A percentile compares a stretch with the other conserved stretches of the same genome.
Conservation (phyloP, 257 asterid genomes). For the Hygrophila difformis region DNA sequence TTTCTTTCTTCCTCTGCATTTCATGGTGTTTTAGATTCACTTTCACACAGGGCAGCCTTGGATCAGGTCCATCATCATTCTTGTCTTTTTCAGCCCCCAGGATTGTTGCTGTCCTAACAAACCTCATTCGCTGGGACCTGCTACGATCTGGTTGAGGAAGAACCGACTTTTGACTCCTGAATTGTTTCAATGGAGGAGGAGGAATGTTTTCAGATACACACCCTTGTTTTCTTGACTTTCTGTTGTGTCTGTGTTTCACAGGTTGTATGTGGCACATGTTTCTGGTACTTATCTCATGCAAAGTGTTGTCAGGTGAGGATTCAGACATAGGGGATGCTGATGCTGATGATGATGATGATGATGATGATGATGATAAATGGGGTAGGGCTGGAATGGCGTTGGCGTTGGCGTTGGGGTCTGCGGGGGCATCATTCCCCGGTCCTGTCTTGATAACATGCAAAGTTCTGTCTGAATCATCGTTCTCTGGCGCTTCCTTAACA, state of each 20-base stretch:
- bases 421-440: conserved; percentile 9
- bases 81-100: conserved; percentile 15
- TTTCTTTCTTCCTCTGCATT: conserved; percentile 57
- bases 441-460: conserved; percentile 4
- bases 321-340: too few relatives aligned
- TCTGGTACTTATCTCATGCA: too few relatives aligned
- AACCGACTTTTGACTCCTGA: conserved; percentile 39
- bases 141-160: conserved; percentile 32
- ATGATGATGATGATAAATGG: conserved; percentile 19
- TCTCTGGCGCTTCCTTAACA: too few relatives aligned
- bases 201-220: conserved; percentile 24
- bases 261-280: too few relatives aligned
- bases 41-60: too few relatives aligned
- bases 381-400: conserved; percentile 12
- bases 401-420: not conserved
- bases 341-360: too few relatives aligned
- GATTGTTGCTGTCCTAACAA: conserved; percentile 19
- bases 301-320: too few relatives aligned
- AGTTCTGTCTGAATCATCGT: conserved; percentile 12
- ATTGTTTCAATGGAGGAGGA: conserved; percentile 34
- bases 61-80: too few relatives aligned
- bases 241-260: conserved; percentile 20
- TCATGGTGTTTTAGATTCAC: not conserved
- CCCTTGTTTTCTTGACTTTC: conserved; percentile 21
- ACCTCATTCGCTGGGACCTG: conserved; percentile 33